Evolutionary conservation across 192 early-diverging fungal genomes (phyloP), one percentile per base, ranked within the genome.

Genomic region (Kickxella alabastrina): DNA sequence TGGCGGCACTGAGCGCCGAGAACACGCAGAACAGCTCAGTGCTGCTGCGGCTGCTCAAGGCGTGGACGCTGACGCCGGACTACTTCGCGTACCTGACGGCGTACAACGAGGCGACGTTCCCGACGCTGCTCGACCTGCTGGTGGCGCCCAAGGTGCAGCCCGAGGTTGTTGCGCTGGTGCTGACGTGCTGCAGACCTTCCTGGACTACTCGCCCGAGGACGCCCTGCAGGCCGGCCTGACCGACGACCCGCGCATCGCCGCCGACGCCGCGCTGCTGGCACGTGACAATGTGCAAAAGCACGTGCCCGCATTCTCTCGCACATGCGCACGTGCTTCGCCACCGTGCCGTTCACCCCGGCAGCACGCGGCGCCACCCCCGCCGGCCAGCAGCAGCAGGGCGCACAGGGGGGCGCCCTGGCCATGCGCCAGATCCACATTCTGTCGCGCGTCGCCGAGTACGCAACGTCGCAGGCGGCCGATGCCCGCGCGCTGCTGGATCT

Each of bases 11-110:
- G 18, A 78, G 75, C 23, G 58, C 59, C 14, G 97, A 99, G 62
- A 92, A 91, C 60, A 92, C 92, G 4, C 94, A 98, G 65, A 80
- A 85, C 34, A 82, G 91, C 3, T 91, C 88, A 1, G 76, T 85
- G 0, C 64, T 95, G 19, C 72, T 96, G 71, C 79, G 84, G 49
- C 65, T 98, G 31, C 75, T 99, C 27, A 54, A 65, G 7, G 72
- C 82, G 3, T 98, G 95, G 95, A 75, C 92, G 6, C 70, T 78
- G 28, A 72, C 80, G 23, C 62, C 65, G 18, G 54, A 70, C 5
- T 92, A 93, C 68, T 63, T 83, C 0, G 6, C 59, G 0, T 96
- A 81, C 61, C 74, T 97, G 6, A 65, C 79, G 27, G 73, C 81
- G 9, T 81, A 84, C 54, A 80, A 90, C 54, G 49, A 65, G 2